These are phyloP conservation scores for Canavalia ensiformis DNA, from an alignment of 306 rosid species.

Conservation along the genomic window DNA sequence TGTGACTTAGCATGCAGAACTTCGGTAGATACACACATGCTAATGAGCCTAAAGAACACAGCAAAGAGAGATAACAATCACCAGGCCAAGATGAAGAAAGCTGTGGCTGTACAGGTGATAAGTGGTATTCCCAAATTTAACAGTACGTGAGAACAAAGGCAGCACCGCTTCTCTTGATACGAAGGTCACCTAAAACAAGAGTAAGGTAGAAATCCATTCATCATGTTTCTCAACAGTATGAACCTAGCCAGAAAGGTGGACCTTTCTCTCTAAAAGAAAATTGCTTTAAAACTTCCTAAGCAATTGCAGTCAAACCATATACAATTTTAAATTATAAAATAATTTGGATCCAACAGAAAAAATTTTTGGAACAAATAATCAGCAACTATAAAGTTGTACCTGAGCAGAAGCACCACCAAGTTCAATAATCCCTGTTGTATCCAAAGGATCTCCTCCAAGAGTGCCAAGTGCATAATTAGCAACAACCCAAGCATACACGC, in stretches of 20 bases:
- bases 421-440: slow-evolving; percentile 88
- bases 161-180: slow-evolving; percentile 79
- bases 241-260: slow-evolving; percentile 15
- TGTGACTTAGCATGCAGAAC: slow-evolving; percentile 30
- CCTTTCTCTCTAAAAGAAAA: slow-evolving; percentile 27
- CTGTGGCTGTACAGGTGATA: slow-evolving; percentile 96
- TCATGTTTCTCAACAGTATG: slow-evolving; percentile 27
- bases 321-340: slow-evolving; percentile 5
- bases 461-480: slow-evolving; percentile 93
- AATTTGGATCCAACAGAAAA: slow-evolving; percentile 16
- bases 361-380: slow-evolving; percentile 16
- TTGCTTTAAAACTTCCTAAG: slow-evolving; percentile 21
- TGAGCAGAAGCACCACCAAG: slow-evolving; percentile 97
- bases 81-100: slow-evolving; percentile 97
- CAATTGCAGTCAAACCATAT: background rate
- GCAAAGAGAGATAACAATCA: slow-evolving; percentile 44
- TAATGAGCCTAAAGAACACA: slow-evolving; percentile 19
- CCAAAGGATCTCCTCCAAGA: slow-evolving; percentile 83
- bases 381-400: slow-evolving; percentile 56
- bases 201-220: slow-evolving; percentile 28
- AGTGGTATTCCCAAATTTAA: slow-evolving; percentile 74
- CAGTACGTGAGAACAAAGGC: slow-evolving; percentile 66
- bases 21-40: slow-evolving; percentile 28
- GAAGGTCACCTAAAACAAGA: slow-evolving; percentile 83
- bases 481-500: slow-evolving; percentile 90